Percentiles rank a stretch among this genome's conserved stretches.
These are phyloP conservation scores for Paraleonurus japonicus DNA, from an alignment of 257 asterid species.

Conservation along the genomic window DNA sequence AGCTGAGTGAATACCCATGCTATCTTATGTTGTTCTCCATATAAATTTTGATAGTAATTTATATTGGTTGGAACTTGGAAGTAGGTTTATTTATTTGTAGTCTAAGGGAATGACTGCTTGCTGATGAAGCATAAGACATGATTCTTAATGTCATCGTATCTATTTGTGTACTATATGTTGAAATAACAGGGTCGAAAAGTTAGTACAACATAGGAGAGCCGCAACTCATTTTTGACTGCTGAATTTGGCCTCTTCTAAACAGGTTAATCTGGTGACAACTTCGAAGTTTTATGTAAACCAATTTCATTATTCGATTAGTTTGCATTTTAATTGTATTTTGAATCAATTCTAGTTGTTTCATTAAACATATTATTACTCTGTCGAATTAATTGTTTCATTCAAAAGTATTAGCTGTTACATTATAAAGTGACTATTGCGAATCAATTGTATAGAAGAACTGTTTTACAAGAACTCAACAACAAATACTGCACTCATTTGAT, in stretches of 20 bases:
- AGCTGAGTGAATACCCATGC: background rate
- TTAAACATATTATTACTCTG: too few relatives aligned
- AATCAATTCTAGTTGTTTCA: too few relatives aligned
- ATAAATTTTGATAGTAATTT: background rate
- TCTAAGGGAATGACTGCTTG: background rate
- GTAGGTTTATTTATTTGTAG: background rate
- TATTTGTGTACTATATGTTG: background rate
- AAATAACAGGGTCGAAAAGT: too few relatives aligned
- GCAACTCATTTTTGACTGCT: background rate
- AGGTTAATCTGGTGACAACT: background rate
- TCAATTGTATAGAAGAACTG: too few relatives aligned
- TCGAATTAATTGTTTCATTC: too few relatives aligned
- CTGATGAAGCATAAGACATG: background rate
- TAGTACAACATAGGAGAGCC: background rate
- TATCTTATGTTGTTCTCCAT: background rate
- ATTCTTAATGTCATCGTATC: background rate
- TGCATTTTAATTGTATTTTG: too few relatives aligned
- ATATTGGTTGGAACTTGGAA: background rate
- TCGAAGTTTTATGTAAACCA: too few relatives aligned
- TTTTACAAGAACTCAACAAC: too few relatives aligned
- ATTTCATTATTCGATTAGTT: too few relatives aligned
- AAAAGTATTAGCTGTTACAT: too few relatives aligned
- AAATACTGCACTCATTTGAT: background rate
- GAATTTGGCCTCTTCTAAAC: background rate
- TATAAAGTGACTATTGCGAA: too few relatives aligned